These are phyloP conservation scores for Beauveria scarabaeidicola DNA, from an alignment of 2,329 filamentous ascomycete species.

Conservation along the genomic window DNA sequence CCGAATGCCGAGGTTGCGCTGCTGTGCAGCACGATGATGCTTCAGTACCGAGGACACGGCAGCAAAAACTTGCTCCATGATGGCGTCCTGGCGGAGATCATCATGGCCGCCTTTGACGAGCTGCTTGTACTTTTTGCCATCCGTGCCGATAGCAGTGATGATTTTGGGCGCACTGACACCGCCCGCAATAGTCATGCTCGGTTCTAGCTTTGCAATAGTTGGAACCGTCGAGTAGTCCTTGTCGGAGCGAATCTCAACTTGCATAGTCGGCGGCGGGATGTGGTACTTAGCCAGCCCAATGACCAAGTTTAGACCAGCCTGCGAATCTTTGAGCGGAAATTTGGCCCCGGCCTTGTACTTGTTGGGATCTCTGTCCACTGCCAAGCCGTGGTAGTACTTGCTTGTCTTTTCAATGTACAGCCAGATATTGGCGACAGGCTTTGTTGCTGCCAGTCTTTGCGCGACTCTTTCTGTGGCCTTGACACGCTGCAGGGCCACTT, in stretches of 20 bases:
- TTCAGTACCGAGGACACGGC: conserved; percentile 87
- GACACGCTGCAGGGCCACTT: conserved; percentile 63
- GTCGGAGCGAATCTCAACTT: conserved; percentile 64
- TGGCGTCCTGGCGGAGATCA: conserved; percentile 92
- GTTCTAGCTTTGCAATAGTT: conserved; percentile 61
- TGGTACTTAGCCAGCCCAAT: conserved; percentile 53
- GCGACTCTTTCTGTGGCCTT: conserved; percentile 64
- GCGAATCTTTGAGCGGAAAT: conserved; percentile 54
- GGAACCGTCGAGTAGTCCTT: conserved; percentile 72
- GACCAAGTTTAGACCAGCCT: conserved; percentile 54
- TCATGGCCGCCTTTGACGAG: conserved; percentile 94
- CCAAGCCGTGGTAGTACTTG: conserved; percentile 55
- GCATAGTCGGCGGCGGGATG: conserved; percentile 84
- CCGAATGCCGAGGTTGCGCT: conserved; percentile 80
- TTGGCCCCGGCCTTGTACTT: conserved; percentile 62
- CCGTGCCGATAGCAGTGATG: conserved; percentile 68
- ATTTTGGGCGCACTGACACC: conserved; percentile 93
- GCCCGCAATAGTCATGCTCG: conserved; percentile 74
- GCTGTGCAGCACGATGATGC: conserved; percentile 76
- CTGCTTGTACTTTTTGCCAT: conserved; percentile 78
- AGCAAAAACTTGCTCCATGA: conserved; percentile 98
- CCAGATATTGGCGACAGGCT: conserved; percentile 51
- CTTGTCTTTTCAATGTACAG: conserved; percentile 65
- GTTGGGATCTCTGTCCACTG: conserved; percentile 54
- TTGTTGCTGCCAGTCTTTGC: conserved; percentile 47